Conservation (phyloP, 768 basidiomycete species). For the Lactifluus piperatus region DNA sequence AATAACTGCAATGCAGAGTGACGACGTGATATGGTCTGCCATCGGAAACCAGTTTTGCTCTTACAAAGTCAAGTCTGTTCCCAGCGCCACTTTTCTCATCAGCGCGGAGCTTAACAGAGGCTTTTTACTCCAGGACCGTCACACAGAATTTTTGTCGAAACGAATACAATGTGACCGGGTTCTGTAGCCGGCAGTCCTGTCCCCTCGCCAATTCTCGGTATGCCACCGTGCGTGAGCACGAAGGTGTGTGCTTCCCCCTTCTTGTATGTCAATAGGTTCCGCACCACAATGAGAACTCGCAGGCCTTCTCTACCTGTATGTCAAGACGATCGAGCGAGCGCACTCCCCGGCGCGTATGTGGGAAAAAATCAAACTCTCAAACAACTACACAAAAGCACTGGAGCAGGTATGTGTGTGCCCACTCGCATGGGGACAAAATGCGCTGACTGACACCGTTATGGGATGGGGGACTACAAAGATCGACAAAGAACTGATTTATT, state of each 20-base stretch:
- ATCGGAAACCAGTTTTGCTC: slow-evolving; percentile 96
- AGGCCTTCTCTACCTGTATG: slow-evolving; percentile 87
- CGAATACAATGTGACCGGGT: slow-evolving; percentile 95
- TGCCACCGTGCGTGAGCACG: slow-evolving; percentile 95
- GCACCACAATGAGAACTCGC: not conserved
- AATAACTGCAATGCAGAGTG: slow-evolving; percentile 95
- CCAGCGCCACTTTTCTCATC: slow-evolving; percentile 27
- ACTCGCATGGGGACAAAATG: not conserved
- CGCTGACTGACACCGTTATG: not conserved
- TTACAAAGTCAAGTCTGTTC: slow-evolving; percentile 99
- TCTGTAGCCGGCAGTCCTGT: slow-evolving; percentile 92
- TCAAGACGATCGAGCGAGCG: slow-evolving; percentile 97
- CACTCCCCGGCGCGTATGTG: slow-evolving; percentile 97
- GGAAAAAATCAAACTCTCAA: slow-evolving; percentile 89
- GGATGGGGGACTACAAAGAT: slow-evolving; percentile 48
- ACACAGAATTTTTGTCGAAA: slow-evolving; percentile 99
- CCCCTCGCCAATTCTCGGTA: slow-evolving; percentile 97
- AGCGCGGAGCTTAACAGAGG: slow-evolving; percentile 5
- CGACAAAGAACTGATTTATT: slow-evolving; percentile 90
- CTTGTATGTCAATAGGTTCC: not conserved
- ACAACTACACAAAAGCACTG: slow-evolving; percentile 90
- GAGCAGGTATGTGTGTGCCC: slow-evolving; percentile 60
- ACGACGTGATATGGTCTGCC: slow-evolving; percentile 98
- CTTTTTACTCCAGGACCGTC: slow-evolving; percentile 51
- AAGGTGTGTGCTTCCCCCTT: slow-evolving; percentile 46